phyloP scores from a whole-genome alignment of 2,329 filamentous ascomycete species.

The Setomelanomma holmii region DNA sequence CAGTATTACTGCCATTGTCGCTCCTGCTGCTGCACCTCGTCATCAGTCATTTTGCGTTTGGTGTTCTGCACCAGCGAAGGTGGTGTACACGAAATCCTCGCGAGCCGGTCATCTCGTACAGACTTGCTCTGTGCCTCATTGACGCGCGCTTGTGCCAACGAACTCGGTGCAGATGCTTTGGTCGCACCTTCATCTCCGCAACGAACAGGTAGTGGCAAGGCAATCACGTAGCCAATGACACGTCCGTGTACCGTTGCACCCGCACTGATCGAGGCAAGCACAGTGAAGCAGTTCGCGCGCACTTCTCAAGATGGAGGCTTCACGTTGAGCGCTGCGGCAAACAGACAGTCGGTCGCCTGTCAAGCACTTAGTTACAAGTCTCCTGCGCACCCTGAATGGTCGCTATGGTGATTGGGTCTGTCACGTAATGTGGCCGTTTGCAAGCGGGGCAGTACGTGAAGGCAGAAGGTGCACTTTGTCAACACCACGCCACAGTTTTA shows the following conservation, averaged over 20 bases:
- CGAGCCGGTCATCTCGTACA: background rate
- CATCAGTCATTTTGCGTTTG: too few relatives aligned
- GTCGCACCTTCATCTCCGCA: slow-evolving; percentile 9
- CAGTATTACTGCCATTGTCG: too few relatives aligned
- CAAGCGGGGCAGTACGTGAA: slow-evolving; percentile 17
- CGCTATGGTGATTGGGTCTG: background rate
- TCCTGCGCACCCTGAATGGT: background rate
- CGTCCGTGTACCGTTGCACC: background rate
- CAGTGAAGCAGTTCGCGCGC: slow-evolving; percentile 3
- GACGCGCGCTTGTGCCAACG: background rate
- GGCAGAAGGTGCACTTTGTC: slow-evolving; percentile 10
- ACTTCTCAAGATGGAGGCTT: background rate
- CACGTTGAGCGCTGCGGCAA: background rate
- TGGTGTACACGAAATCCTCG: background rate
- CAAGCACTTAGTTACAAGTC: background rate
- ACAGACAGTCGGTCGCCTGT: background rate
- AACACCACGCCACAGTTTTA: slow-evolving; percentile 13
- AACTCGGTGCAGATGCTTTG: slow-evolving; percentile 3
- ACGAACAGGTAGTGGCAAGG: slow-evolving; percentile 4
- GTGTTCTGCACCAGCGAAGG: too few relatives aligned
- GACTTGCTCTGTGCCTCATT: background rate
- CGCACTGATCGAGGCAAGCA: slow-evolving; percentile 1
- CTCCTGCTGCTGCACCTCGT: too few relatives aligned
- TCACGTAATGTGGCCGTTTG: slow-evolving; percentile 10
- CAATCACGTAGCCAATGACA: background rate